Conservation (phyloP, 1,284 basidiomycete species). For the Ustilago curta region DNA sequence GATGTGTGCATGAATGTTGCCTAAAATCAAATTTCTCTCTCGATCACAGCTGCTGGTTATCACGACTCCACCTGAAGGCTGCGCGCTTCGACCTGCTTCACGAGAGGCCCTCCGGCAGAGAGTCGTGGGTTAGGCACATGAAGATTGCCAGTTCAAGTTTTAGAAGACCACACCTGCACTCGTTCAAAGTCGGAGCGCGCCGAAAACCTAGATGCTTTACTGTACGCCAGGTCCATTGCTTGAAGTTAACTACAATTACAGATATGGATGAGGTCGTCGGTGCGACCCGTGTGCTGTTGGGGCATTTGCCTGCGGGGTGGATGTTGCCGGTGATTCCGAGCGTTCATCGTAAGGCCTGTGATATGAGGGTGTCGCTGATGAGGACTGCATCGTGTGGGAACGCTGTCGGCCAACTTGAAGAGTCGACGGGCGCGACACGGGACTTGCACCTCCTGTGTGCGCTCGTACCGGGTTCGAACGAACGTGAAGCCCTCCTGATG, state of each 20-base stretch:
- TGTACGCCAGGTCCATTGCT: not conserved
- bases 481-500: not conserved
- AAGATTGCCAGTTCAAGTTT: no score
- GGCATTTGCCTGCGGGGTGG: not conserved
- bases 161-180: no score
- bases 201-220: not conserved
- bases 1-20: no score
- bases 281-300: not conserved
- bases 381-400: slow-evolving; percentile 13
- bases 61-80: no score
- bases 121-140: no score
- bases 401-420: slow-evolving; percentile 10
- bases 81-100: no score
- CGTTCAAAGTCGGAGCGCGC: not conserved
- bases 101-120: no score
- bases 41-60: no score
- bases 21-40: no score
- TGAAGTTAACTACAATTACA: slow-evolving; percentile 13
- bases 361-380: not conserved
- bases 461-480: not conserved
- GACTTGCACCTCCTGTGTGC: slow-evolving; percentile 8
- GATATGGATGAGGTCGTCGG: slow-evolving; percentile 27
- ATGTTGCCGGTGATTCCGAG: not conserved
- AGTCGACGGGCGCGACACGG: slow-evolving; percentile 1
- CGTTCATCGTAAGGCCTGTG: slow-evolving; percentile 2